Evolutionary conservation across 176 grass and related monocot species (phyloP).

Genomic region (Thinopyrum elongatum): DNA sequence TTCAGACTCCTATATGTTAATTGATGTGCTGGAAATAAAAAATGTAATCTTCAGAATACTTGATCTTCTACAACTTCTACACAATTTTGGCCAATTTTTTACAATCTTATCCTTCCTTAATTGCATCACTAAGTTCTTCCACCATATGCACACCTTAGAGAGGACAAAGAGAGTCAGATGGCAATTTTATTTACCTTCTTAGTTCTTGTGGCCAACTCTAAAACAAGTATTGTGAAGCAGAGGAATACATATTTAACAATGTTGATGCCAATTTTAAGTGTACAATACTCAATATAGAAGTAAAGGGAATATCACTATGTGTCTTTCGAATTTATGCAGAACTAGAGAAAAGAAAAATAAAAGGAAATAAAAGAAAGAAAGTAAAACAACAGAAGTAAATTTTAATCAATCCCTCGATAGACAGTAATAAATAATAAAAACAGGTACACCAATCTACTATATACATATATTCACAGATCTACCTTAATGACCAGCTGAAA

Average conservation of each 20-base stretch:
- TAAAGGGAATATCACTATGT: background rate
- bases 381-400: background rate
- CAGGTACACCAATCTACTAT: background rate
- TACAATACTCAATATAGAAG: background rate
- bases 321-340: background rate
- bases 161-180: background rate
- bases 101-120: background rate
- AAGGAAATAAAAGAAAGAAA: background rate
- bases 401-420: background rate
- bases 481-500: constrained; percentile 79
- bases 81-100: background rate
- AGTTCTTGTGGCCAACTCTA: background rate
- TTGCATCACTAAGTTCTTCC: background rate
- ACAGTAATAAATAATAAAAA: too few relatives aligned
- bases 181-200: background rate
- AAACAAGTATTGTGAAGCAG: background rate
- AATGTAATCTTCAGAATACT: background rate
- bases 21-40: background rate
- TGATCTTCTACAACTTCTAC: background rate
- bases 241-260: background rate
- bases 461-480: constrained; percentile 21
- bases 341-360: background rate
- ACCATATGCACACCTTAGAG: background rate
- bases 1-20: background rate
- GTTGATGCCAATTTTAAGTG: background rate